Evolutionary conservation across 1,284 basidiomycete species (phyloP).

Genomic region (Irpex sp.): DNA sequence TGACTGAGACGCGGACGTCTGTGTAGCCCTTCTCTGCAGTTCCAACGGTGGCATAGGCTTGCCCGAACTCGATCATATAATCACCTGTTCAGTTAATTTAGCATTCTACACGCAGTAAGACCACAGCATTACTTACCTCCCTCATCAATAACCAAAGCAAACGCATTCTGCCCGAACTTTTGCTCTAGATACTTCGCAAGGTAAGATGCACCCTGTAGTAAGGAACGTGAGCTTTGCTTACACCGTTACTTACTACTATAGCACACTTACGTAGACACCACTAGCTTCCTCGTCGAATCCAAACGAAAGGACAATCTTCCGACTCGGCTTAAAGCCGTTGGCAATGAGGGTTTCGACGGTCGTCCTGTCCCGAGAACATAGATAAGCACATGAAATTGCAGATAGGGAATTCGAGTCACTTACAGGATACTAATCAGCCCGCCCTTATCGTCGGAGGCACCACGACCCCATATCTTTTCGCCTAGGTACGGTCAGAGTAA

Average conservation of each 20-base stretch:
- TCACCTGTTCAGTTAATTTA: constrained; percentile 22
- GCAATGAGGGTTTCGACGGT: constrained; percentile 51
- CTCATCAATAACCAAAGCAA: constrained; percentile 52
- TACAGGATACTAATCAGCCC: constrained; percentile 54
- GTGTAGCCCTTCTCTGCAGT: constrained; percentile 61
- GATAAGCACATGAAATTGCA: background rate
- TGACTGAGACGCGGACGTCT: constrained; percentile 48
- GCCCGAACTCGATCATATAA: constrained; percentile 30
- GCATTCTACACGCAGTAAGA: constrained; percentile 4
- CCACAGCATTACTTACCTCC: constrained; percentile 27
- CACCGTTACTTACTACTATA: constrained; percentile 8
- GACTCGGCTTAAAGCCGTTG: constrained; percentile 43
- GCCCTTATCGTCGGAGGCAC: constrained; percentile 58
- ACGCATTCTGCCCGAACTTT: constrained; percentile 47
- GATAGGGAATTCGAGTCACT: background rate
- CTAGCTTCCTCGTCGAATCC: constrained; percentile 71
- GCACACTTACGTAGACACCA: constrained; percentile 38
- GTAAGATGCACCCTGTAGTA: constrained; percentile 40
- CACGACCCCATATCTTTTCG: constrained; percentile 59
- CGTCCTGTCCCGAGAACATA: constrained; percentile 27
- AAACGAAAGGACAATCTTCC: constrained; percentile 54
- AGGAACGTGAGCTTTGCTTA: background rate
- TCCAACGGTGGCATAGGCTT: constrained; percentile 41
- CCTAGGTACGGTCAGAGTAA: constrained; percentile 21
- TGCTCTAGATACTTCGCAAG: constrained; percentile 41